Evolutionary conservation across 1,139 yeast genomes (phyloP).

Genomic region (Saccharomyces pastorianus): DNA sequence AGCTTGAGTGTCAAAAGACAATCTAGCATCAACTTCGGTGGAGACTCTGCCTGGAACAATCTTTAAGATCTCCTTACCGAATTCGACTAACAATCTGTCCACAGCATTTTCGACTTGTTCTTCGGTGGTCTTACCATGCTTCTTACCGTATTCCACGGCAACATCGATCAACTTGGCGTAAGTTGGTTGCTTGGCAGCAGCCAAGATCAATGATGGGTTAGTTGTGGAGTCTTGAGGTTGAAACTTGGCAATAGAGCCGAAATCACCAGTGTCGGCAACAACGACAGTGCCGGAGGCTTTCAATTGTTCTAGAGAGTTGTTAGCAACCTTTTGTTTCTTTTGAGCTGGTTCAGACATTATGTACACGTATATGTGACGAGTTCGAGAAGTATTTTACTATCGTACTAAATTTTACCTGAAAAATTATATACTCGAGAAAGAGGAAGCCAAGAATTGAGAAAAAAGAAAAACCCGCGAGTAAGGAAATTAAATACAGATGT

Average conservation of each 20-base stretch:
- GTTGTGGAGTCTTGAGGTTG: slow-evolving; percentile 99
- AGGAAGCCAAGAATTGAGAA: background rate
- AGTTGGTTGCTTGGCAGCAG: slow-evolving; percentile 86
- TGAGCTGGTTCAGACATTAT: slow-evolving; percentile 29
- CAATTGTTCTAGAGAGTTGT: slow-evolving; percentile 79
- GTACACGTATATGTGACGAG: slow-evolving; percentile 2
- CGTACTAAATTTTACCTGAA: background rate
- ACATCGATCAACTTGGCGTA: slow-evolving; percentile 84
- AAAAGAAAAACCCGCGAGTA: background rate
- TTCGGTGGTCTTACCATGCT: slow-evolving; percentile 46
- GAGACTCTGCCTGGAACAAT: slow-evolving; percentile 99
- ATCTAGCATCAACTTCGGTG: slow-evolving; percentile 97
- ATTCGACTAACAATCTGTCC: slow-evolving; percentile 88
- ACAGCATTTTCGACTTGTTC: slow-evolving; percentile 70
- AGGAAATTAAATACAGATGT: background rate
- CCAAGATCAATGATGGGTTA: slow-evolving; percentile 94
- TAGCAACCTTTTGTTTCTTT: slow-evolving; percentile 37
- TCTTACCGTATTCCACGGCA: slow-evolving; percentile 82
- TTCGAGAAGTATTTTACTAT: background rate
- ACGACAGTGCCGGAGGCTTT: slow-evolving; percentile 93
- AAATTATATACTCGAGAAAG: background rate
- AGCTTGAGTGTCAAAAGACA: slow-evolving; percentile 89
- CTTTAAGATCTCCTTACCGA: slow-evolving; percentile 85
- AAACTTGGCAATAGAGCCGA: slow-evolving; percentile 93
- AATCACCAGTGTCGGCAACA: slow-evolving; percentile 98